phyloP scores from a whole-genome alignment of 2,329 filamentous ascomycete species.

The Coniochaeta ligniaria region DNA sequence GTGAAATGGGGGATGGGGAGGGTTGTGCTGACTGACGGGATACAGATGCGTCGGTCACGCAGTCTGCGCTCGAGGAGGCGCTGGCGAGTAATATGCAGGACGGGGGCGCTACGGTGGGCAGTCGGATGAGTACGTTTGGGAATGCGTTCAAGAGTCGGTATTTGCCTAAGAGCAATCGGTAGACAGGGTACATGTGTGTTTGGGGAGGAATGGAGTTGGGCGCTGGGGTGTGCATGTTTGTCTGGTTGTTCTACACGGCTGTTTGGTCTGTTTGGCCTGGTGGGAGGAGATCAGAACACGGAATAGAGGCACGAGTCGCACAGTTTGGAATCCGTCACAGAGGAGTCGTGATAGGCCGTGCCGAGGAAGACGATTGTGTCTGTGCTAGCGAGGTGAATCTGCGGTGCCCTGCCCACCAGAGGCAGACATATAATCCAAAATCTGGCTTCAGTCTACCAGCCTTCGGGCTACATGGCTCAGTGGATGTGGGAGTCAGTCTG shows the following conservation, averaged over 20 bases:
- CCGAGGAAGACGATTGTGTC: neutral
- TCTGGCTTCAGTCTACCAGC: too few species aligned
- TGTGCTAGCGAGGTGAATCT: too few species aligned
- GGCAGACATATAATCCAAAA: too few species aligned
- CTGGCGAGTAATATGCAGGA: conserved; percentile 65
- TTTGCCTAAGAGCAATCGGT: conserved; percentile 22
- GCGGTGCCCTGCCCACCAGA: too few species aligned
- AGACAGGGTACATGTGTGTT: neutral
- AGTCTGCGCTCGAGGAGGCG: conserved; percentile 73
- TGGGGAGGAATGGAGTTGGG: neutral
- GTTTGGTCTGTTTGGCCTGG: too few species aligned
- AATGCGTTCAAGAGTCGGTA: conserved; percentile 59
- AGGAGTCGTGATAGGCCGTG: neutral
- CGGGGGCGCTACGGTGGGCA: conserved; percentile 41
- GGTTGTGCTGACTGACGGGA: neutral
- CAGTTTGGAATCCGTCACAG: too few species aligned
- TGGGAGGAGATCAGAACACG: too few species aligned
- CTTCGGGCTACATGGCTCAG: too few species aligned
- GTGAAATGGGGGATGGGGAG: neutral
- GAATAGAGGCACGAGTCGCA: too few species aligned
- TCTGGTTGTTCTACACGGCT: too few species aligned
- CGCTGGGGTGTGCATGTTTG: too few species aligned
- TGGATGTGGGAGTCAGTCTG: too few species aligned
- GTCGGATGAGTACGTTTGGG: conserved; percentile 62
- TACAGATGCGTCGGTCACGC: conserved; percentile 70